Base-by-base conservation (phyloP, 176 grass and related monocot genomes). In the Zea mays region DNA sequence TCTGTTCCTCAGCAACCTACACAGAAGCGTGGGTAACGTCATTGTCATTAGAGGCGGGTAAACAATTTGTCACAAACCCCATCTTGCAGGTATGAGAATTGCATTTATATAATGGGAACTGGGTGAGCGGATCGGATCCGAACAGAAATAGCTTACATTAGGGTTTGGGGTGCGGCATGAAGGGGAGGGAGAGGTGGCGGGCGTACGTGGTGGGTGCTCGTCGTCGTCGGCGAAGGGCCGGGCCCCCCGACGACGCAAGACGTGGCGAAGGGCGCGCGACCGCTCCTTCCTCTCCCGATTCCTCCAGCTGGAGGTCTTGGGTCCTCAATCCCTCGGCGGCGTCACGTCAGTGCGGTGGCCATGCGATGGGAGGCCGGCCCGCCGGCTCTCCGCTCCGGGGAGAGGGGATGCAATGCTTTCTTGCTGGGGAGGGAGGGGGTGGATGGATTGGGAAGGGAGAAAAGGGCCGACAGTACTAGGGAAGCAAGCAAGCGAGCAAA, bases 391-490 rank as follows among this genome's bases (percentile, higher is more conserved):
- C 55, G 9, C 74, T 65, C 69, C 74, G 72, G 55, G 51, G 68
- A 71, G 74, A 70, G 52, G 8, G 7, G 4, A 73, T 16, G 71
- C 65, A 64, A 37, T 36, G 77, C 4, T 13, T 43, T 47, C 55
- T 58, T 10, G 20, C 10, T 62, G 21, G 21, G 58, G 8, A 56
- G n/a, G n/a, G n/a, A 9, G 16, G 51, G 51, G 51, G 20, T 27
- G 57, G 74, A 38, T 51, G 77, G 48, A 75, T 79, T 73, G 73
- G 69, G 12, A 7, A 79, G 45, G 8, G 67, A 55, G 84, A 75
- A 79, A 34, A 44, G 35, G 84, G 70, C 15, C 56, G 56, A 69
- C 62, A 90, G 88, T 65, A 82, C 67, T 79, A 83, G 15, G 62
- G 83, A 72, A 57, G 79, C 78, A 77, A 82, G 65, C 46, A 76